A percentile compares a stretch with the other conserved stretches of the same genome.
Conservation (phyloP, 768 basidiomycete species). For the Phaeolepiota aurea region DNA sequence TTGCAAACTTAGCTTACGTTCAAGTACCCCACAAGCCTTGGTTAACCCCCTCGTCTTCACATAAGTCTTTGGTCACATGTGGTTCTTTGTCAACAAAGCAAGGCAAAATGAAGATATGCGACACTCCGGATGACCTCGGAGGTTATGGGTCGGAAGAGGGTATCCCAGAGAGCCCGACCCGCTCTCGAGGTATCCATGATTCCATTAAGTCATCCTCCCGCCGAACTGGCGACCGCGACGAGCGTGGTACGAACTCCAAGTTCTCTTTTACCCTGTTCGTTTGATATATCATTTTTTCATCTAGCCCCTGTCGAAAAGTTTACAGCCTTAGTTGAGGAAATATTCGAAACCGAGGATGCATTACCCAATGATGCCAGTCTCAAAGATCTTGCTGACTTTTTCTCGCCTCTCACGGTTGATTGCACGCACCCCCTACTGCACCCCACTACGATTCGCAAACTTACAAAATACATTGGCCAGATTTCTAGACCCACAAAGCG, state of each 20-base stretch:
- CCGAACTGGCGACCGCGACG: slow-evolving; percentile 69
- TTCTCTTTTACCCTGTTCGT: background rate
- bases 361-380: slow-evolving; percentile 40
- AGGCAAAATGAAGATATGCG: slow-evolving; percentile 22
- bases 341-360: slow-evolving; percentile 80
- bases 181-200: slow-evolving; percentile 17
- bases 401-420: slow-evolving; percentile 54
- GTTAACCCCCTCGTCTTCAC: slow-evolving; percentile 33
- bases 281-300: slow-evolving; percentile 5
- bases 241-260: slow-evolving; percentile 42
- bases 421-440: slow-evolving; percentile 53
- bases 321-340: slow-evolving; percentile 66
- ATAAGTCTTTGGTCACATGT: slow-evolving; percentile 14
- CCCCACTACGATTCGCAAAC: slow-evolving; percentile 50
- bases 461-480: slow-evolving; percentile 62
- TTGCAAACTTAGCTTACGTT: slow-evolving; percentile 35
- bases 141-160: slow-evolving; percentile 53
- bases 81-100: slow-evolving; percentile 13
- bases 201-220: slow-evolving; percentile 41
- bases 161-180: slow-evolving; percentile 22
- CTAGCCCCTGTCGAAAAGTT: slow-evolving; percentile 72
- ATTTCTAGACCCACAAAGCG: slow-evolving; percentile 63
- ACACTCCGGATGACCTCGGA: slow-evolving; percentile 38
- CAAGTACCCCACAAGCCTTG: slow-evolving; percentile 37
- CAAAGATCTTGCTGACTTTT: slow-evolving; percentile 65